These are phyloP conservation scores for Fusarium chaquense DNA, from an alignment of 2,329 filamentous ascomycete species.

Conservation along the genomic window DNA sequence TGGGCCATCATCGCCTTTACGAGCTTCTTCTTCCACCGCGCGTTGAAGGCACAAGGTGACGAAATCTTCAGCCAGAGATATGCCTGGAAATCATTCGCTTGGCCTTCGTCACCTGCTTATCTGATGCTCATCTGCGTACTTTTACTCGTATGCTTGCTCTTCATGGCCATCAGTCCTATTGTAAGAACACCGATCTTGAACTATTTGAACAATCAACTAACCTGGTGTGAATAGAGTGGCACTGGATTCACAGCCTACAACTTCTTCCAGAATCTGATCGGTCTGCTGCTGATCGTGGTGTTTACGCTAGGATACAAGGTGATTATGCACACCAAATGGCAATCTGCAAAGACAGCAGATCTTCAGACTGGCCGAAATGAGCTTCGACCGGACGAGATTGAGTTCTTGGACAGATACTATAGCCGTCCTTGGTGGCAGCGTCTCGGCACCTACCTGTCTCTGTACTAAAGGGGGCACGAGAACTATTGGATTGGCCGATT, in stretches of 20 bases:
- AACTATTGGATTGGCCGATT: no score
- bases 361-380: neutral
- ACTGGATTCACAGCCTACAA: slow-evolving; percentile 24
- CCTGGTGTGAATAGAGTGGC: neutral
- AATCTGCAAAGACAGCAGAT: slow-evolving; percentile 22
- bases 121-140: slow-evolving; percentile 22
- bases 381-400: neutral
- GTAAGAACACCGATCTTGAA: neutral
- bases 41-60: slow-evolving; percentile 28
- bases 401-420: neutral
- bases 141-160: slow-evolving; percentile 18
- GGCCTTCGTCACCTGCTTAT: slow-evolving; percentile 23
- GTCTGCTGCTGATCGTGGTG: slow-evolving; percentile 21
- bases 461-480: neutral
- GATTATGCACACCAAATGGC: slow-evolving; percentile 25
- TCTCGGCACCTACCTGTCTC: neutral
- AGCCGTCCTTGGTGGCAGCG: neutral
- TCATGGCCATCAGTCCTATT: slow-evolving; percentile 11
- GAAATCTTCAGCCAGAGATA: slow-evolving; percentile 31
- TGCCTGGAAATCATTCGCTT: slow-evolving; percentile 27
- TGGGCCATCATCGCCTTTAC: slow-evolving; percentile 40
- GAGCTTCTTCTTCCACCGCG: slow-evolving; percentile 32
- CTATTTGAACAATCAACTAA: neutral
- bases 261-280: slow-evolving; percentile 34
- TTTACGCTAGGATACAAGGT: slow-evolving; percentile 32